Evolutionary conservation across 768 basidiomycete genomes (phyloP).

Genomic region (Boletus speciosus): DNA sequence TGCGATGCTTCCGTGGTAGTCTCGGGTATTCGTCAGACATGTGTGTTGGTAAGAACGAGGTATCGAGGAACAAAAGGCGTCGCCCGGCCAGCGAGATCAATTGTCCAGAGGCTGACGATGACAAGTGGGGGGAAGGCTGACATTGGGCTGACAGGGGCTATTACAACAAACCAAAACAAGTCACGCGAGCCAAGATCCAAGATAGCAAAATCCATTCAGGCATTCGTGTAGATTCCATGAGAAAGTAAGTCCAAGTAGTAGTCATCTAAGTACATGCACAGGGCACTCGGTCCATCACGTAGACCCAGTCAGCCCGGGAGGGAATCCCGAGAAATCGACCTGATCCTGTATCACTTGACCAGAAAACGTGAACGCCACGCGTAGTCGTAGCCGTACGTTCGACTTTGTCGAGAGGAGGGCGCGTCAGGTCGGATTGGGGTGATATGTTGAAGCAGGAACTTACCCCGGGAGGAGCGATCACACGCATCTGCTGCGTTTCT

Average conservation of each 20-base stretch:
- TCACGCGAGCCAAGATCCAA: not conserved
- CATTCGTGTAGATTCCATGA: slow-evolving; percentile 23
- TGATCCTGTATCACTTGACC: slow-evolving; percentile 84
- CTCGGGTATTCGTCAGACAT: slow-evolving; percentile 29
- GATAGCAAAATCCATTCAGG: not conserved
- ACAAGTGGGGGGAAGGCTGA: not conserved
- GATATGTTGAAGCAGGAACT: slow-evolving; percentile 26
- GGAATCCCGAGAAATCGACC: slow-evolving; percentile 91
- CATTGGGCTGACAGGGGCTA: slow-evolving; percentile 23
- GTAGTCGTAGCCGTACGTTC: slow-evolving; percentile 76
- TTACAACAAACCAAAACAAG: slow-evolving; percentile 7
- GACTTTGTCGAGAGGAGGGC: slow-evolving; percentile 45
- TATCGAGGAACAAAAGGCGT: not conserved
- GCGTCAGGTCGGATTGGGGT: slow-evolving; percentile 4
- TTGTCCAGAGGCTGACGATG: slow-evolving; percentile 19
- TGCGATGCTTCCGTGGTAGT: slow-evolving; percentile 28
- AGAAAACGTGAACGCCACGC: slow-evolving; percentile 71
- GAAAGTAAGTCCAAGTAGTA: slow-evolving; percentile 9
- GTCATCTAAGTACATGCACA: slow-evolving; percentile 14
- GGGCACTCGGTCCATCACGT: slow-evolving; percentile 14
- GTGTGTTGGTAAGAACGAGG: slow-evolving; percentile 12
- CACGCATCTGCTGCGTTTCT: slow-evolving; percentile 95
- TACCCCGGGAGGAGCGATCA: slow-evolving; percentile 84
- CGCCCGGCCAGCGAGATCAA: not conserved
- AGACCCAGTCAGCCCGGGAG: slow-evolving; percentile 62